Evolutionary conservation across 2,329 filamentous ascomycete species (phyloP).

Genomic region (Claviceps purpurea): DNA sequence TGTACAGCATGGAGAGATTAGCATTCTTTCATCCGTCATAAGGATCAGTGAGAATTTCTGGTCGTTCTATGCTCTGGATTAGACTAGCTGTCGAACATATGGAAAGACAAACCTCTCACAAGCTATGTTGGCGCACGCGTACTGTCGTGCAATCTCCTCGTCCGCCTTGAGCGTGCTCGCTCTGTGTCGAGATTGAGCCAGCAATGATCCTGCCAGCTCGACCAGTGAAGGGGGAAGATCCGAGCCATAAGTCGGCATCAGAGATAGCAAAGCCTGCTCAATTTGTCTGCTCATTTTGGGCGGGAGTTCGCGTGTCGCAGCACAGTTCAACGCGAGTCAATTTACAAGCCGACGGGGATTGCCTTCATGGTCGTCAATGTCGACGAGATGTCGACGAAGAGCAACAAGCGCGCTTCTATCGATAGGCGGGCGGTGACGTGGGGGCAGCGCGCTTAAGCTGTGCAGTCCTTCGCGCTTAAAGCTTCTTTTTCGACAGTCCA

Average conservation of each 20-base stretch:
- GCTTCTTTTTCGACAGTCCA: too few relatives aligned
- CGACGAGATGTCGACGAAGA: too few relatives aligned
- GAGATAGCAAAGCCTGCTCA: slow-evolving; percentile 57
- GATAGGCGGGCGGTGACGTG: too few relatives aligned
- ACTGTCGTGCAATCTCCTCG: slow-evolving; percentile 74
- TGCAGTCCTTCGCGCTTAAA: too few relatives aligned
- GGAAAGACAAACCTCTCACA: slow-evolving; percentile 53
- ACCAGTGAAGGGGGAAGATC: slow-evolving; percentile 56
- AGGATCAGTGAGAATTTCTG: too few relatives aligned
- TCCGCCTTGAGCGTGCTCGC: slow-evolving; percentile 69
- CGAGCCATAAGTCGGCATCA: slow-evolving; percentile 60
- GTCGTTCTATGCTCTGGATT: too few relatives aligned
- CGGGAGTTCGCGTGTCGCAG: neutral
- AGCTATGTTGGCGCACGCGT: slow-evolving; percentile 78
- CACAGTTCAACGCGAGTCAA: neutral
- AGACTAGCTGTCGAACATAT: neutral
- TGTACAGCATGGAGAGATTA: slow-evolving; percentile 16
- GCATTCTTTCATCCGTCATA: neutral
- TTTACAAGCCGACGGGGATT: neutral
- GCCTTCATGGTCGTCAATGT: too few relatives aligned
- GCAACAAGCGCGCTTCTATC: too few relatives aligned
- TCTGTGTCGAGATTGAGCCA: slow-evolving; percentile 67
- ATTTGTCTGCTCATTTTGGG: slow-evolving; percentile 56
- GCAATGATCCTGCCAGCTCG: slow-evolving; percentile 56
- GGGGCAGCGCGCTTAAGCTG: too few relatives aligned